A percentile compares a stretch with the other conserved stretches of the same genome.
Evolutionary conservation across 192 early-diverging fungal species (phyloP).

Genomic region (Linnemannia zychae): DNA sequence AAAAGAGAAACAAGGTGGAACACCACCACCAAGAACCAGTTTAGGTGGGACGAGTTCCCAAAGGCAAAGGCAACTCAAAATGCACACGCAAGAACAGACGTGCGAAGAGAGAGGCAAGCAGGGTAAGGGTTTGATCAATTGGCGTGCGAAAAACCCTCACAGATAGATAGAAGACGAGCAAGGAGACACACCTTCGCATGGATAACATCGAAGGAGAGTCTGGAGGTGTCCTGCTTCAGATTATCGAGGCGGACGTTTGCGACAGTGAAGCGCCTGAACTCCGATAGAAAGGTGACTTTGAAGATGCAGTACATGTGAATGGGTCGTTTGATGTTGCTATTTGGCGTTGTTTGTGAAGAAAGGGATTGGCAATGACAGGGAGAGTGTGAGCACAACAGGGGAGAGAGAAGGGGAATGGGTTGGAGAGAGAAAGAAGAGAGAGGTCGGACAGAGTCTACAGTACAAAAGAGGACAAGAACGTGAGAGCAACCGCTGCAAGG

Average conservation of each 20-base stretch:
- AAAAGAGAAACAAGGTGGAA: neutral
- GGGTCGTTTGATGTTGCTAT: neutral
- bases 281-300: conserved; percentile 33
- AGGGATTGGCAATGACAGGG: neutral
- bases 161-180: neutral
- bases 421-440: neutral
- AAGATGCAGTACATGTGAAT: conserved; percentile 38
- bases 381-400: neutral
- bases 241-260: conserved; percentile 32
- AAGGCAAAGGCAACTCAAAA: neutral
- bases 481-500: neutral
- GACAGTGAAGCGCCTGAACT: conserved; percentile 51
- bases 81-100: too few relatives aligned
- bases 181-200: conserved; percentile 30
- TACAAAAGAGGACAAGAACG: neutral
- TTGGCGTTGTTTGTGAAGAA: neutral
- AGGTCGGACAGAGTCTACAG: neutral
- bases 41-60: neutral
- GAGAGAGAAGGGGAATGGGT: neutral
- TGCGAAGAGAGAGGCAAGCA: too few relatives aligned
- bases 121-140: too few relatives aligned
- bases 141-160: neutral
- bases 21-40: conserved; percentile 4
- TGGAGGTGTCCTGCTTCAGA: conserved; percentile 18
- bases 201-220: conserved; percentile 27